Percentiles rank a stretch among this genome's conserved stretches.
phyloP scores from a whole-genome alignment of 345 rosid species.

The Eucalyptus lansdowneana region DNA sequence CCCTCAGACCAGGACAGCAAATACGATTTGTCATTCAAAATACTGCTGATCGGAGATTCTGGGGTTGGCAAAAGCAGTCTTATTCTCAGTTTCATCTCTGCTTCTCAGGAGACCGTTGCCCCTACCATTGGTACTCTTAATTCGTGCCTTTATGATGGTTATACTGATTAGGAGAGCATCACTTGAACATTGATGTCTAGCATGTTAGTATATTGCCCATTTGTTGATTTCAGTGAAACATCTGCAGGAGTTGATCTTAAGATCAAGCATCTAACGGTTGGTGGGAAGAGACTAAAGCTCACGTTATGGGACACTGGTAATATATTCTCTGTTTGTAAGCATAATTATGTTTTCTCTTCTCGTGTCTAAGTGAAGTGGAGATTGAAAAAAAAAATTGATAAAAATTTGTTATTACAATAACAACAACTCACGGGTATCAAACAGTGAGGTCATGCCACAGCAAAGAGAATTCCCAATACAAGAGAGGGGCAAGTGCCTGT shows the following conservation, averaged over 20 bases:
- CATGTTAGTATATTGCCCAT: not conserved
- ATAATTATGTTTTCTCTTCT: not conserved
- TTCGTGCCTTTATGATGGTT: not conserved
- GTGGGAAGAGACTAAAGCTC: not conserved
- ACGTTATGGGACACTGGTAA: slow-evolving; percentile 3
- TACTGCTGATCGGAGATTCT: slow-evolving; percentile 65
- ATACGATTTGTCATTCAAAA: slow-evolving; percentile 53
- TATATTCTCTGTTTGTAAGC: not conserved
- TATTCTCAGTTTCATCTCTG: slow-evolving; percentile 56
- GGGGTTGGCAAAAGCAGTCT: slow-evolving; percentile 70
- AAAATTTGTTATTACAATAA: not conserved
- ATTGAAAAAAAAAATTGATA: not conserved
- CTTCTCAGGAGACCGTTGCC: slow-evolving; percentile 44
- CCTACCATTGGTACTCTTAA: slow-evolving; percentile 44
- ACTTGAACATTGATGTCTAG: not conserved
- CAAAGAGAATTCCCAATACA: not conserved
- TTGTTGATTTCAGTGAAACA: not conserved
- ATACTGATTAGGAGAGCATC: not conserved
- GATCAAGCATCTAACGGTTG: not conserved
- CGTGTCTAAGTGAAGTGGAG: not conserved
- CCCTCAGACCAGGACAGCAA: slow-evolving; percentile 32
- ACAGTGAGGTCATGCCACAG: not conserved
- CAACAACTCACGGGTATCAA: not conserved
- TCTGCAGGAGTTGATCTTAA: not conserved
- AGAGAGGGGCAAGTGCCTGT: not conserved